phyloP scores from a whole-genome alignment of 2,329 filamentous ascomycete species.

The Aspergillus tubingensis region DNA sequence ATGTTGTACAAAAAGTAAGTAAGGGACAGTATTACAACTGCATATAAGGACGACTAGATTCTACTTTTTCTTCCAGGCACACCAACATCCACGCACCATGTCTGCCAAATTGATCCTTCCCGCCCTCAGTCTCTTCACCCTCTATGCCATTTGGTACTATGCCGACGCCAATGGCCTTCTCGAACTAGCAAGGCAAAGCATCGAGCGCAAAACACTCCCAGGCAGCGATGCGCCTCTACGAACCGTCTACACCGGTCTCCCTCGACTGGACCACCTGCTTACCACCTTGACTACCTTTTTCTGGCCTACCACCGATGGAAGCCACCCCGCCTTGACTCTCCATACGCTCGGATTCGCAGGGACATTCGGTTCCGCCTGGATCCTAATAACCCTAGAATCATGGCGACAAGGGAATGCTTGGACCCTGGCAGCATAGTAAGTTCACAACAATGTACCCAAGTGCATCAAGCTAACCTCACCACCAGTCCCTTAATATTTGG shows the following conservation, averaged over 20 bases:
- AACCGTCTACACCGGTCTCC: constrained; percentile 37
- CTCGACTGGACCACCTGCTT: constrained; percentile 35
- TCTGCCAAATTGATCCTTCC: constrained; percentile 31
- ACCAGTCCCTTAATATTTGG: constrained; percentile 42
- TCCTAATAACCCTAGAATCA: constrained; percentile 48
- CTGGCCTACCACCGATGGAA: constrained; percentile 43
- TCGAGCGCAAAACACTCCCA: constrained; percentile 29
- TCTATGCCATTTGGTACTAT: constrained; percentile 40
- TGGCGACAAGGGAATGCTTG: constrained; percentile 48
- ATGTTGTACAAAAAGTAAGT: too few relatives aligned
- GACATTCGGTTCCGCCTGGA: constrained; percentile 46
- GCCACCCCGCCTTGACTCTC: constrained; percentile 36
- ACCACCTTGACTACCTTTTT: constrained; percentile 41
- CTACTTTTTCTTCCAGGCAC: too few relatives aligned
- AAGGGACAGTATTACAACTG: neutral
- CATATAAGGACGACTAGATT: neutral
- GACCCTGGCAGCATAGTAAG: constrained; percentile 47
- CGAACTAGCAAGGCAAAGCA: constrained; percentile 19
- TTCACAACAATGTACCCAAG: constrained; percentile 11
- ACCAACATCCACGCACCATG: constrained; percentile 9
- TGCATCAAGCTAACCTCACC: constrained; percentile 16
- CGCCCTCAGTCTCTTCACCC: constrained; percentile 32
- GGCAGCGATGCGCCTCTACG: constrained; percentile 31
- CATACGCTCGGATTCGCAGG: constrained; percentile 44
- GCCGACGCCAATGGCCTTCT: constrained; percentile 35